These are phyloP conservation scores for Arbutus unedo DNA, from an alignment of 148 eudicot species.

Conservation along the genomic window DNA sequence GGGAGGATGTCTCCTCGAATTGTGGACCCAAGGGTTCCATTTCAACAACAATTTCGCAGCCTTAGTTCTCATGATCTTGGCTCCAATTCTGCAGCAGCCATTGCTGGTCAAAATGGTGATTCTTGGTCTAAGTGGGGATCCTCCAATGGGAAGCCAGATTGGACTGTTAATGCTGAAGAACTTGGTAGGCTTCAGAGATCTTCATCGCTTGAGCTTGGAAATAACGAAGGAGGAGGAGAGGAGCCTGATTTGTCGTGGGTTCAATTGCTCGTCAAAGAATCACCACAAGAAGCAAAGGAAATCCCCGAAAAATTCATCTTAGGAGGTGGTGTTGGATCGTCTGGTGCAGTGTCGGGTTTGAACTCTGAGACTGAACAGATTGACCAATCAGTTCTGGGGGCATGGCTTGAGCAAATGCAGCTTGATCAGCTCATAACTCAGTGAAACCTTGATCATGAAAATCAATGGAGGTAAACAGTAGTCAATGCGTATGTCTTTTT, in stretches of 20 bases:
- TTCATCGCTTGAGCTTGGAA: conserved; percentile 49
- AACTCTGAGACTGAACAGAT: conserved; percentile 27
- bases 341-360: conserved; percentile 21
- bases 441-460: conserved; percentile 6
- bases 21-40: conserved; percentile 54
- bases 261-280: conserved; percentile 70
- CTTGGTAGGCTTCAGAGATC: conserved; percentile 49
- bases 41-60: conserved; percentile 53
- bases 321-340: conserved; percentile 20
- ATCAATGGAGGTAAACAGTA: background rate
- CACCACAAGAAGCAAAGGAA: conserved; percentile 48
- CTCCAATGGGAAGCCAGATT: conserved; percentile 46
- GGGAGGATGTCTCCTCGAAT: conserved; percentile 71
- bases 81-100: conserved; percentile 34
- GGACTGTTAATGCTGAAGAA: conserved; percentile 42
- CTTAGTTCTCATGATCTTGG: conserved; percentile 75
- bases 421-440: conserved; percentile 31
- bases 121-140: conserved; percentile 49
- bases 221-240: conserved; percentile 31
- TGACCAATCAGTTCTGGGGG: conserved; percentile 47
- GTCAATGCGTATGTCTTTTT: background rate
- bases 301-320: conserved; percentile 17
- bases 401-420: conserved; percentile 61
- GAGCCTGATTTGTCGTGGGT: conserved; percentile 91
- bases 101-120: conserved; percentile 36